Conservation (phyloP, 2,329 filamentous ascomycete genomes). For the Pseudonectria foliicola region DNA sequence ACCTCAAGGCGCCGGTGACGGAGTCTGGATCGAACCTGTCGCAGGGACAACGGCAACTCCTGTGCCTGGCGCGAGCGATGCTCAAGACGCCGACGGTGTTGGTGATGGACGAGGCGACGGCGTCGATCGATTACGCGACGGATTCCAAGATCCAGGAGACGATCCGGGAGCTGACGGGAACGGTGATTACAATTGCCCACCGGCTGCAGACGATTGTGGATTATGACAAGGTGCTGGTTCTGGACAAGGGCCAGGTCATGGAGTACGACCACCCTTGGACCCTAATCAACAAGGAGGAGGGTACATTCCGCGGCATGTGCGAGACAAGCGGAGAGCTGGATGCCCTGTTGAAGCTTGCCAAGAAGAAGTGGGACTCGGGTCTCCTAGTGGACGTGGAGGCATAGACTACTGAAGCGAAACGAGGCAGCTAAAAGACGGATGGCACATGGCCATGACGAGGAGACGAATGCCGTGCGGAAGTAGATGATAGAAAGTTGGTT, state of each 20-base stretch:
- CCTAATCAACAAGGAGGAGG: constrained; percentile 63
- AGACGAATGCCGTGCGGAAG: not conserved
- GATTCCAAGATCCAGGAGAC: constrained; percentile 96
- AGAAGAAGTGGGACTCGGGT: constrained; percentile 43
- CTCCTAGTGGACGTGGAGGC: constrained; percentile 29
- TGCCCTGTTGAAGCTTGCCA: constrained; percentile 43
- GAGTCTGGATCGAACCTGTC: constrained; percentile 94
- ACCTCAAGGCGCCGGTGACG: constrained; percentile 73
- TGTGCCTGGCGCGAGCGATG: constrained; percentile 87
- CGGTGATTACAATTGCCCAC: constrained; percentile 94
- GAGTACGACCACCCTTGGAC: constrained; percentile 90
- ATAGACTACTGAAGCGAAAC: constrained; percentile 5
- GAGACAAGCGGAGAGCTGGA: constrained; percentile 56
- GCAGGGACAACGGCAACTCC: constrained; percentile 88
- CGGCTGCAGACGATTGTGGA: constrained; percentile 94
- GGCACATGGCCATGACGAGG: constrained; percentile 10
- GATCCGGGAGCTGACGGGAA: constrained; percentile 85
- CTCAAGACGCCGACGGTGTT: constrained; percentile 87
- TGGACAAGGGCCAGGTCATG: constrained; percentile 80
- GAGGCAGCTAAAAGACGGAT: constrained; percentile 2
- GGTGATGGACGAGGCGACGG: constrained; percentile 99
- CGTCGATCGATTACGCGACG: constrained; percentile 93
- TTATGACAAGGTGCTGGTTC: constrained; percentile 92
- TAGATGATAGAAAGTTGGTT: not conserved
- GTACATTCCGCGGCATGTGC: constrained; percentile 58